A percentile compares a stretch with the other conserved stretches of the same genome.
Conservation (phyloP, 495 filamentous ascomycete species). For the Pyronema omphalodes region DNA sequence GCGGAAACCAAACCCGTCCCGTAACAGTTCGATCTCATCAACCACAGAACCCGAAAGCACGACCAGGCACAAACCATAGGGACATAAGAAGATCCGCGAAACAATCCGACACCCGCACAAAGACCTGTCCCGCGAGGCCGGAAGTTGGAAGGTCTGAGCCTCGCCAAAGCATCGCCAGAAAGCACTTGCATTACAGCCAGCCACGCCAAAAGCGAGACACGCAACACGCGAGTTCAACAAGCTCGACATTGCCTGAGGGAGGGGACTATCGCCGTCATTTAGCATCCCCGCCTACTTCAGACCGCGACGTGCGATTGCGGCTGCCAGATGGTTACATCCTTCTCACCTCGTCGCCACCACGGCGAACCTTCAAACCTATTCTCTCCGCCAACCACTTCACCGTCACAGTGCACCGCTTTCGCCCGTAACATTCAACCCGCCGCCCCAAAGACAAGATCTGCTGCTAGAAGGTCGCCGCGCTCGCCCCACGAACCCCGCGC, state of each 20-base stretch:
- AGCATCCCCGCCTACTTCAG: constrained; percentile 1
- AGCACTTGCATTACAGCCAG: no score
- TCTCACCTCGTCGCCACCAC: constrained; percentile 23
- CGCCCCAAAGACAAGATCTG: constrained; percentile 17
- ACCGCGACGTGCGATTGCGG: constrained; percentile 14
- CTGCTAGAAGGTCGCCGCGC: constrained; percentile 9
- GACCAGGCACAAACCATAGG: no score
- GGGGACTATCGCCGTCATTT: background rate
- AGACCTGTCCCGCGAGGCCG: no score
- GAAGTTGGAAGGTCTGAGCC: no score
- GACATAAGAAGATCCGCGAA: no score
- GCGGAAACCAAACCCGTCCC: background rate
- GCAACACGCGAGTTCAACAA: no score
- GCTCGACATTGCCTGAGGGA: no score
- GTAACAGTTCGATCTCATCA: constrained; percentile 5
- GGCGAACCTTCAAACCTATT: constrained; percentile 22
- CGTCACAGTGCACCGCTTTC: constrained; percentile 17
- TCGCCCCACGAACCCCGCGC: constrained; percentile 12
- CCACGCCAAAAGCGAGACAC: no score
- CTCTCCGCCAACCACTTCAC: constrained; percentile 15
- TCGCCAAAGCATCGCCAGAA: no score
- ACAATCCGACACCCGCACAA: no score
- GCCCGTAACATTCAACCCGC: constrained; percentile 9
- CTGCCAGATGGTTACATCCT: constrained; percentile 22
- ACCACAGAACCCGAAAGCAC: no score